These are phyloP conservation scores for Apiospora pterosperma DNA, from an alignment of 2,329 filamentous ascomycete genomes.

Conservation along the genomic window DNA sequence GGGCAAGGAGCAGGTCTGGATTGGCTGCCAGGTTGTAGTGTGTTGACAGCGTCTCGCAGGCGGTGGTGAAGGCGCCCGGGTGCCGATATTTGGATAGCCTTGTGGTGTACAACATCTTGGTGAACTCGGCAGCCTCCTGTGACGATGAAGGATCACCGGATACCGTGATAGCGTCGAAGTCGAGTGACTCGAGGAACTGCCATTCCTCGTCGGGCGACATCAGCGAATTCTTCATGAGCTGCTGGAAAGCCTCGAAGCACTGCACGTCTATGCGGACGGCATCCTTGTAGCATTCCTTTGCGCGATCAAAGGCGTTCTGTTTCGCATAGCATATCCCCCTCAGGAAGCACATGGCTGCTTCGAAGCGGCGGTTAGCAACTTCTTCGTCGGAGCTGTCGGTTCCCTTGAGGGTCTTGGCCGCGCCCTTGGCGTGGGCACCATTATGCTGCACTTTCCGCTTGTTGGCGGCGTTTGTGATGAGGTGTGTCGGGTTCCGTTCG, in stretches of 20 bases:
- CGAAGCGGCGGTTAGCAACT: constrained; percentile 73
- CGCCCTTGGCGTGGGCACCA: constrained; percentile 16
- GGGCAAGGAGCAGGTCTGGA: constrained; percentile 83
- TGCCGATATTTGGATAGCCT: constrained; percentile 93
- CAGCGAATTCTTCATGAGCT: constrained; percentile 93
- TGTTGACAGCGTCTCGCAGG: constrained; percentile 86
- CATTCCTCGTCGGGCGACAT: constrained; percentile 89
- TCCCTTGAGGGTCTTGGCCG: constrained; percentile 18
- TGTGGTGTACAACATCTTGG: constrained; percentile 94
- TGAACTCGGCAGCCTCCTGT: constrained; percentile 90
- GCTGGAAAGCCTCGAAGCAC: constrained; percentile 97
- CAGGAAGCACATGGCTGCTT: constrained; percentile 96
- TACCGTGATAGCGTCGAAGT: constrained; percentile 80
- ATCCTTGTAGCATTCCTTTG: constrained; percentile 98
- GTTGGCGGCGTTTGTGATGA: constrained; percentile 64
- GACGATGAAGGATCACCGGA: constrained; percentile 62
- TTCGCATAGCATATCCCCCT: constrained; percentile 93
- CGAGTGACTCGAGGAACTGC: constrained; percentile 80
- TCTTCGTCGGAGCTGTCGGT: constrained; percentile 57
- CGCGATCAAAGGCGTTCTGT: constrained; percentile 94
- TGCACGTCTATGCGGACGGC: constrained; percentile 95
- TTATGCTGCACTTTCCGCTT: constrained; percentile 70
- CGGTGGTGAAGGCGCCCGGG: constrained; percentile 74
- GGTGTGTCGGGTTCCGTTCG: constrained; percentile 88
- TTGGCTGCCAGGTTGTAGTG: constrained; percentile 88